phyloP scores from a whole-genome alignment of 495 filamentous ascomycete genomes.

The Thermothielavioides terrestris region DNA sequence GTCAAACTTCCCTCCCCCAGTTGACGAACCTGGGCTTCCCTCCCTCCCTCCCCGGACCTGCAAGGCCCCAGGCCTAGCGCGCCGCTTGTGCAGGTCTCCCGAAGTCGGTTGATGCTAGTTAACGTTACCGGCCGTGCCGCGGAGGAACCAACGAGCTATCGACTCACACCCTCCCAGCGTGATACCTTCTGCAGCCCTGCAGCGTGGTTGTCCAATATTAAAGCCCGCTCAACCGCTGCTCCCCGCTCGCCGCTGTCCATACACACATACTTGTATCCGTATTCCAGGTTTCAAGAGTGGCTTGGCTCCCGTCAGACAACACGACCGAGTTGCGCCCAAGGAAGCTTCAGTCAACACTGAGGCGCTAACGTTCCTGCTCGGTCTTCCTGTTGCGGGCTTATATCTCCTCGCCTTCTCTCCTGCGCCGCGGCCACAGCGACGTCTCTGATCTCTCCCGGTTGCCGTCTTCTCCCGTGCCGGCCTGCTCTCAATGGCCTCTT shows the following conservation, averaged over 20 bases:
- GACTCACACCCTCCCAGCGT: conserved; percentile 11
- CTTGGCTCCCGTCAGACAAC: not conserved
- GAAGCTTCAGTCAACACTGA: too few relatives aligned
- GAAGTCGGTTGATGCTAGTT: not conserved
- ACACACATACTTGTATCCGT: conserved; percentile 19
- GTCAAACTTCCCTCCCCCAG: not conserved
- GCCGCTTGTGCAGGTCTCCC: conserved; percentile 17
- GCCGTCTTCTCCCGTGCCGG: not conserved
- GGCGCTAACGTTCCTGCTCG: too few relatives aligned
- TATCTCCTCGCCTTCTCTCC: conserved; percentile 7
- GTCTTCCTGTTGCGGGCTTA: too few relatives aligned
- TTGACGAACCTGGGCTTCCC: not conserved
- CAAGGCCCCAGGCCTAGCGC: conserved; percentile 17
- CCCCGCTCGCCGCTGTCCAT: conserved; percentile 12
- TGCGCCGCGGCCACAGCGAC: conserved; percentile 3
- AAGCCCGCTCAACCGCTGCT: conserved; percentile 39
- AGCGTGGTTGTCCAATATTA: conserved; percentile 37
- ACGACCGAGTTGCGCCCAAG: not conserved
- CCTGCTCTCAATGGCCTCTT: not conserved
- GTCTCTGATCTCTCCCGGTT: conserved; percentile 2
- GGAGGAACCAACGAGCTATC: not conserved
- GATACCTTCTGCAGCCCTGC: conserved; percentile 9
- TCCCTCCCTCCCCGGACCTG: not conserved
- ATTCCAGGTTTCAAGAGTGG: not conserved
- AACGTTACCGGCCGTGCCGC: not conserved